These are phyloP conservation scores for Hypholoma fasciculare DNA, from an alignment of 768 basidiomycete genomes.

Conservation along the genomic window DNA sequence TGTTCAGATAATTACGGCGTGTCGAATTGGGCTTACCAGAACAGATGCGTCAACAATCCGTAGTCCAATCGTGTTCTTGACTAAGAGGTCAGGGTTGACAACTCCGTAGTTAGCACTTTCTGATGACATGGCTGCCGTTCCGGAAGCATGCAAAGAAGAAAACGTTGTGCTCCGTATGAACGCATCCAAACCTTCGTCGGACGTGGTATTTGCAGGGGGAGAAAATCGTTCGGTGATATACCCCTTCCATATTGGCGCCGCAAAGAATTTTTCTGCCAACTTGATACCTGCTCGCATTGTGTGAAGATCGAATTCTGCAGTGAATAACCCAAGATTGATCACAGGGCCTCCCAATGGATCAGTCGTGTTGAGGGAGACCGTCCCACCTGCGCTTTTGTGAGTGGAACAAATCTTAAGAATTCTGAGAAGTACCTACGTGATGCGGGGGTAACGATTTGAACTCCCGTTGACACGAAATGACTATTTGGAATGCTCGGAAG, in stretches of 20 bases:
- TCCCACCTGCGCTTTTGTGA: not conserved
- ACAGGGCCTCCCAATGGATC: conserved; percentile 4
- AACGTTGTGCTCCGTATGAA: conserved; percentile 18
- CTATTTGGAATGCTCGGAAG: not conserved
- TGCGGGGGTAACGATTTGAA: conserved; percentile 2
- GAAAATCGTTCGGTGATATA: conserved; percentile 15
- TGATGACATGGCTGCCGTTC: conserved; percentile 27
- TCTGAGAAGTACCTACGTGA: not conserved
- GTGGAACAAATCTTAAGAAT: not conserved
- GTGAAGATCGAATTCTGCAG: conserved; percentile 5
- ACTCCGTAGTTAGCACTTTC: conserved; percentile 26
- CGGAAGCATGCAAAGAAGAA: conserved; percentile 28
- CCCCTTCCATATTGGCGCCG: conserved; percentile 15
- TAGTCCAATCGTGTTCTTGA: conserved; percentile 28
- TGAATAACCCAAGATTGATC: conserved; percentile 11
- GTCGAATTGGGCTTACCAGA: conserved; percentile 19
- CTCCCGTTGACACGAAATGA: not conserved
- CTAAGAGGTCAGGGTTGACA: conserved; percentile 28
- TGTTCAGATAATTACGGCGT: not conserved
- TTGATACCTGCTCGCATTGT: conserved; percentile 18
- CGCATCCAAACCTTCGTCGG: conserved; percentile 21
- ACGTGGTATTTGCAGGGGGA: conserved; percentile 5
- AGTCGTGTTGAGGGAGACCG: not conserved
- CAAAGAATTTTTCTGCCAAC: conserved; percentile 9
- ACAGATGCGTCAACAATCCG: conserved; percentile 36